Base-by-base conservation (phyloP, 371 early-diverging fungal species). In the Rhizopus arrhizus region DNA sequence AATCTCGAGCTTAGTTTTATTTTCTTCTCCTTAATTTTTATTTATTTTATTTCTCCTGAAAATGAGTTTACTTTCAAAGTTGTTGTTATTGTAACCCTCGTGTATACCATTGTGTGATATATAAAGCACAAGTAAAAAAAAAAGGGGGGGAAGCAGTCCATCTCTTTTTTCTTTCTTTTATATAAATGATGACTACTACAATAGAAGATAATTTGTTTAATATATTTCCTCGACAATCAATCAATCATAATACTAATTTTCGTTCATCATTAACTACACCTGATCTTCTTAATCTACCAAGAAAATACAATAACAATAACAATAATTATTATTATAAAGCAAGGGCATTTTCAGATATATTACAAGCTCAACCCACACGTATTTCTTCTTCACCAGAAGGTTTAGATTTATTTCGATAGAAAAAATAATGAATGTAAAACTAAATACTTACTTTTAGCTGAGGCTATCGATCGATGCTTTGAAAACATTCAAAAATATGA, bases 401-500 rank as follows among this genome's bases (percentile, higher is more conserved):
- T 78, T 66, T 22, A 33, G 47, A 49, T 48, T 28, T 40, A 35
- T 53, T 10, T 38, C 22, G 2, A 22, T 22, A 22, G 22, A 22
- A 22, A 22, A 22, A 22, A 22, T 22, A 22, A 22, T 22, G 22
- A 22, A 22, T 22, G 22, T 16, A 35, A 31, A 40, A 56, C 32
- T 34, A 1, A 11, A 34, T 13, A 10, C 32, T 45, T 36, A 22
- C 2, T 38, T 16, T 56, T 41, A 87, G 88, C 89, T 43, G 89
- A 89, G 56, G 94, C 91, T 13, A 91, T 95, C 56, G 96, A 96
- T 77, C 80, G 83, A 55, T 93, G 94, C 95, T 94, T 91, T 65
- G 93, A 94, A 69, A 94, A 96, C 62, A 81, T 96, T 49, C 87
- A 89, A 61, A 89, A 93, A 62, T 95, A 94, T 71, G 95, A 97